Evolutionary conservation across 352 stramenopile genomes (phyloP).

Genomic region (Globisporangium iwayamae): DNA sequence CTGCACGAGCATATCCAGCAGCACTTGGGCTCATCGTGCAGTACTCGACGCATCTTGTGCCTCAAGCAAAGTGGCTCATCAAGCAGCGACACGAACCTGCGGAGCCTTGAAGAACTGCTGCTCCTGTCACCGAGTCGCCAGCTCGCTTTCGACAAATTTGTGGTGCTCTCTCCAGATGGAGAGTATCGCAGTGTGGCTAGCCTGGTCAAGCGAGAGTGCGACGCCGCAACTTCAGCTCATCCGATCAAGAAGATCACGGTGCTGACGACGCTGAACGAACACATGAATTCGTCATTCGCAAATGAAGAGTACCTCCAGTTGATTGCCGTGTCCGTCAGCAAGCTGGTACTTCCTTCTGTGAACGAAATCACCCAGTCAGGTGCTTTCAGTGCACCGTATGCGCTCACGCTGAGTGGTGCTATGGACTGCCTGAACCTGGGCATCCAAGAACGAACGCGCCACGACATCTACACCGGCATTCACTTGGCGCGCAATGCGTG

Average conservation of each 20-base stretch:
- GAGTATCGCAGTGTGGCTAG: neutral
- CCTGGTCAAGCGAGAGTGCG: constrained; percentile 3
- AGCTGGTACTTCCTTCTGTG: constrained; percentile 18
- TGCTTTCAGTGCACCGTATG: constrained; percentile 9
- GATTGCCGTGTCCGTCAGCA: constrained; percentile 12
- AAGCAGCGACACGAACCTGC: constrained; percentile 18
- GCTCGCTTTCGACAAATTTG: constrained; percentile 24
- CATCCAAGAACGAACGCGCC: constrained; percentile 15
- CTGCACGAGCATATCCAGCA: constrained; percentile 27
- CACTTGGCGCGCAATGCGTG: constrained; percentile 2
- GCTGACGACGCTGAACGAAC: constrained; percentile 22
- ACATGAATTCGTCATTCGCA: constrained; percentile 1
- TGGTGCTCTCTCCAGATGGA: constrained; percentile 9
- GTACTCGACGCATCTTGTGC: constrained; percentile 25
- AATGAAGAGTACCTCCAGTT: neutral
- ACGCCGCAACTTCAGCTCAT: neutral
- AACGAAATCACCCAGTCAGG: constrained; percentile 5
- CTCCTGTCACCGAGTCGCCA: constrained; percentile 5
- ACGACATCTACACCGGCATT: constrained; percentile 10
- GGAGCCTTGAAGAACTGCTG: constrained; percentile 15
- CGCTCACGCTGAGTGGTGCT: constrained; percentile 10
- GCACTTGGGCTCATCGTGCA: constrained; percentile 21
- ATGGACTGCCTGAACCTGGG: constrained; percentile 17
- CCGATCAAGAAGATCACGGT: constrained; percentile 24
- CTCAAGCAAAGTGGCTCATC: constrained; percentile 18